phyloP scores from a whole-genome alignment of 2,329 filamentous ascomycete species.

The Didymosphaeria variabile region DNA sequence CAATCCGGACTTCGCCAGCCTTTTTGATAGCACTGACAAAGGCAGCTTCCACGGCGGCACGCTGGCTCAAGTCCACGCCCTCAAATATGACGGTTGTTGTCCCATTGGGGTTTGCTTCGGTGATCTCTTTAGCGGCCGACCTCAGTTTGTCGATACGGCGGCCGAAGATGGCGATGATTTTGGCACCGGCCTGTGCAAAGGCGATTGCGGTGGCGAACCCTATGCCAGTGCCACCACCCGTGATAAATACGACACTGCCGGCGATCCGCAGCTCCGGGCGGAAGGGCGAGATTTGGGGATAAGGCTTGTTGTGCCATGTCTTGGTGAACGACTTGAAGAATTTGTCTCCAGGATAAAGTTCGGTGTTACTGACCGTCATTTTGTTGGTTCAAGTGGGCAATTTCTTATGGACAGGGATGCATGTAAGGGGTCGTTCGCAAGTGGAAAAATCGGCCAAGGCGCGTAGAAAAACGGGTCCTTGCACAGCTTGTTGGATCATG shows the following conservation, averaged over 20 bases:
- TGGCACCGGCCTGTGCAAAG: conserved; percentile 55
- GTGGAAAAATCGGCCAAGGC: not conserved
- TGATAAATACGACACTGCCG: conserved; percentile 47
- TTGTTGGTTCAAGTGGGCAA: not conserved
- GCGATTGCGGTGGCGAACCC: conserved; percentile 51
- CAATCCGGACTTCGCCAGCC: conserved; percentile 15
- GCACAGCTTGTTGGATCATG: conserved; percentile 6
- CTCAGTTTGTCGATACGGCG: conserved; percentile 41
- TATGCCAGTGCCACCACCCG: conserved; percentile 57
- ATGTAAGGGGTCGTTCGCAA: not conserved
- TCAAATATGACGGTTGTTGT: conserved; percentile 21
- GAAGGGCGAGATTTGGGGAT: conserved; percentile 51
- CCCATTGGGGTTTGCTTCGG: conserved; percentile 39
- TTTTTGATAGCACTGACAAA: conserved; percentile 16
- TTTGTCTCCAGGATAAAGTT: conserved; percentile 20
- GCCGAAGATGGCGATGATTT: conserved; percentile 54
- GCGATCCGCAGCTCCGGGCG: conserved; percentile 52
- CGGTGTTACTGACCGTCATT: conserved; percentile 15
- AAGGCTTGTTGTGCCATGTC: conserved; percentile 47
- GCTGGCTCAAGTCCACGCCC: conserved; percentile 18
- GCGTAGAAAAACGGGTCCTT: conserved; percentile 1
- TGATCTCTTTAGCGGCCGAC: conserved; percentile 32
- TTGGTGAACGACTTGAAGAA: conserved; percentile 46
- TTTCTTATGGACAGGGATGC: not conserved
- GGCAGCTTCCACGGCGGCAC: conserved; percentile 17